Base-by-base conservation (phyloP, 139 green algal species). In the Haematococcus sp. region DNA sequence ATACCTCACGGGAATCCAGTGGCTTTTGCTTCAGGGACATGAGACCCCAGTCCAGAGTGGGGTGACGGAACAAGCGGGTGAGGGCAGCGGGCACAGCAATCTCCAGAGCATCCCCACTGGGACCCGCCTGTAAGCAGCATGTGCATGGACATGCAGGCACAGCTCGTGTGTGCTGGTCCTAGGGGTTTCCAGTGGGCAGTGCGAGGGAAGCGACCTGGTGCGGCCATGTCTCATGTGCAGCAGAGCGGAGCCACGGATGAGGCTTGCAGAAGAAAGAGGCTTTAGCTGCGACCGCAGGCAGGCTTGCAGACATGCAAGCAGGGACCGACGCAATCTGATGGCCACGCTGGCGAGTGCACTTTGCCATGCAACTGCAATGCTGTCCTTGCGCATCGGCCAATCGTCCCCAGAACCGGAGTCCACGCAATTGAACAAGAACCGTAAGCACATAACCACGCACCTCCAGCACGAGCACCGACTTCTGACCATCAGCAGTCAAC, bases 401-500 rank as follows among this genome's bases (percentile, higher is more conserved):
- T n/a, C n/a, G n/a, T n/a, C n/a, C n/a, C n/a, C n/a, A n/a, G n/a
- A n/a, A n/a, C n/a, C n/a, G n/a, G n/a, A n/a, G n/a, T n/a, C n/a
- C n/a, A n/a, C n/a, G n/a, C n/a, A n/a, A n/a, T n/a, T n/a, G n/a
- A n/a, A n/a, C n/a, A n/a, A n/a, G n/a, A n/a, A n/a, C n/a, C n/a
- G n/a, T n/a, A n/a, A n/a, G n/a, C n/a, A n/a, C n/a, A n/a, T n/a
- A 3, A 15, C 23, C 1, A 33, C 81, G 35, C 69, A 79, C 91
- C 85, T 97, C 93, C 5, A 97, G 76, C 25, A 97, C 44, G 7
- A 97, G 82, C 32, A 97, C 90, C 1, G 77, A 84, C 76, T 96
- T 95, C 68, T n/a, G 80, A 33, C 78, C 82, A 68, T 94, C 87
- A 11, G 83, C 90, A 15, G 88, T 89, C 31, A 97, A 86, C n/a